Evolutionary conservation across 257 asterid species (phyloP).

Genomic region (Nicotiana sylvestris): DNA sequence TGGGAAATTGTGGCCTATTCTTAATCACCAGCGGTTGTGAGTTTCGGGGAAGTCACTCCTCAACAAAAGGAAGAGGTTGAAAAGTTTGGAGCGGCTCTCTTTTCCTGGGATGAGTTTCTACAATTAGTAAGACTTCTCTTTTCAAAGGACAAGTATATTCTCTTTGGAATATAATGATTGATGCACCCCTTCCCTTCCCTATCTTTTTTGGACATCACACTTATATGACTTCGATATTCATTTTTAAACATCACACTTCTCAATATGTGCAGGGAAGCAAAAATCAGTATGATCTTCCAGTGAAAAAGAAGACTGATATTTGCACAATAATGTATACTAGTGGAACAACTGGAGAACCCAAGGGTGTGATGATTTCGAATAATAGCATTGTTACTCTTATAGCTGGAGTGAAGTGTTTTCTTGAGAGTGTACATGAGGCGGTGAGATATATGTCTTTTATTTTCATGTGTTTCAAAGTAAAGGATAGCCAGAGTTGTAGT

Average conservation of each 20-base stretch:
- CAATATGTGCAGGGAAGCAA: constrained; percentile 62
- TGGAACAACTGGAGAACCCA: constrained; percentile 99
- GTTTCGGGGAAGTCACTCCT: constrained; percentile 73
- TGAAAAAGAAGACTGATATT: constrained; percentile 69
- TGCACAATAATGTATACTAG: constrained; percentile 99
- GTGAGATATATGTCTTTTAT: constrained; percentile 27
- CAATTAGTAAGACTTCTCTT: constrained; percentile 49
- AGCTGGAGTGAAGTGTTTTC: constrained; percentile 68
- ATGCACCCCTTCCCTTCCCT: neutral
- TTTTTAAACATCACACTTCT: neutral
- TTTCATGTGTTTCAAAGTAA: neutral
- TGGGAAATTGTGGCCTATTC: neutral
- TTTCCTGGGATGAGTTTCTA: constrained; percentile 83
- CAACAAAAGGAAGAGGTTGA: constrained; percentile 67
- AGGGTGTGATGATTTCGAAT: constrained; percentile 95
- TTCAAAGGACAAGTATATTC: neutral
- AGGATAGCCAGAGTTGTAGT: neutral
- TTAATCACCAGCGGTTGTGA: constrained; percentile 62
- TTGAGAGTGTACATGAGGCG: constrained; percentile 66
- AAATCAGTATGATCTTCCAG: constrained; percentile 72
- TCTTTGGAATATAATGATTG: neutral
- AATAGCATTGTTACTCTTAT: constrained; percentile 72
- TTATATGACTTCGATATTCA: neutral
- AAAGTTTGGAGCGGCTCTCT: constrained; percentile 49
- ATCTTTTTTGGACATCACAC: neutral